Conservation (phyloP, 768 basidiomycete species). For the Phallus indusiatus region DNA sequence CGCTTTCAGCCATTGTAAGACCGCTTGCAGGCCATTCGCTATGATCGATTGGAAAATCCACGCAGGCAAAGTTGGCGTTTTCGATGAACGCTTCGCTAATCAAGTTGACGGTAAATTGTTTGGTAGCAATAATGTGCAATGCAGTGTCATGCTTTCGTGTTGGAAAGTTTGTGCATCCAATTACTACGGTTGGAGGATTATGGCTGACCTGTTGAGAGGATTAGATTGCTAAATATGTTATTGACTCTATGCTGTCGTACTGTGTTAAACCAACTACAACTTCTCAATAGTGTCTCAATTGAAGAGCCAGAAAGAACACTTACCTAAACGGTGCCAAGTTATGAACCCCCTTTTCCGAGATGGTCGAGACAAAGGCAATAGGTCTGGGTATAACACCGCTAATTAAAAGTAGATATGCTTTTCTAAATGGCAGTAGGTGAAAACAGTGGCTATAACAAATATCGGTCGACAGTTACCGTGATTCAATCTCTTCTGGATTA, state of each 20-base stretch:
- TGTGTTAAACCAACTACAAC: conserved; percentile 28
- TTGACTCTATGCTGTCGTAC: conserved; percentile 6
- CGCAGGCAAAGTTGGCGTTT: conserved; percentile 45
- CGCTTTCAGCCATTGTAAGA: conserved; percentile 42
- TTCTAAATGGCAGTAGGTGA: conserved; percentile 12
- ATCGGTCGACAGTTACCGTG: conserved; percentile 13
- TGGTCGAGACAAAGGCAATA: conserved; percentile 55
- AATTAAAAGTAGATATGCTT: conserved; percentile 42
- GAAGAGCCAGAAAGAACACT: conserved; percentile 5
- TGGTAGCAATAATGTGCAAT: conserved; percentile 52
- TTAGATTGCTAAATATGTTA: background rate
- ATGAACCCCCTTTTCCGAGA: conserved; percentile 37
- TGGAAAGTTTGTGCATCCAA: conserved; percentile 43
- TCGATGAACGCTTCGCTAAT: conserved; percentile 58
- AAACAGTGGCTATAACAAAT: background rate
- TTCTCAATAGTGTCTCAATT: conserved; percentile 30
- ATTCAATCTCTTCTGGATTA: conserved; percentile 22
- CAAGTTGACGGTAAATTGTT: conserved; percentile 63
- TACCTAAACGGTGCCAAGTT: conserved; percentile 67
- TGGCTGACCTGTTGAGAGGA: background rate
- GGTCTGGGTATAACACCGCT: conserved; percentile 57
- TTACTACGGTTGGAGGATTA: conserved; percentile 55
- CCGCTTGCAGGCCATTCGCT: conserved; percentile 58
- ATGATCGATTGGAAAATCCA: conserved; percentile 42
- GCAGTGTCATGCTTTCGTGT: conserved; percentile 45